Conservation (phyloP, 305 asterid genomes). For the Fraxinus latifolia region DNA sequence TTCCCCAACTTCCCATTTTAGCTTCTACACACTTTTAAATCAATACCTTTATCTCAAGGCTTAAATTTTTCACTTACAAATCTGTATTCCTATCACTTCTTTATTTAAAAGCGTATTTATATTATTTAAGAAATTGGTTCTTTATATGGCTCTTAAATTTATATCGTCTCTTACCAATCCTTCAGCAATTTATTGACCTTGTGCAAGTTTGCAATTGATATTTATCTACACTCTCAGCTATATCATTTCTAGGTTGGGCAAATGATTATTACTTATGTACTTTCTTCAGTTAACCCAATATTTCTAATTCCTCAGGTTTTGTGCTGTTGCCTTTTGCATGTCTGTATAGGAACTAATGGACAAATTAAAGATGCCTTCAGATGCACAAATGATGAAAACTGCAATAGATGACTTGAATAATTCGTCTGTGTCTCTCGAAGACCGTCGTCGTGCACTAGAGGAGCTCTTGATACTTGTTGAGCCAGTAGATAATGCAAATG, state of each 20-base stretch:
- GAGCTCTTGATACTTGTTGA: conserved; percentile 80
- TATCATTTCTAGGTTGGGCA: conserved; percentile 7
- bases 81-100: background rate
- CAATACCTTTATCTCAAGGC: background rate
- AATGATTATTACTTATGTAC: background rate
- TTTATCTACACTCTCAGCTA: background rate
- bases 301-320: conserved; percentile 7
- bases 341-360: conserved; percentile 62
- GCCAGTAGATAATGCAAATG: conserved; percentile 85
- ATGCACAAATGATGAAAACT: conserved; percentile 67
- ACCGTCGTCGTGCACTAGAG: conserved; percentile 61
- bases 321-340: conserved; percentile 19
- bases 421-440: conserved; percentile 51
- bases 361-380: conserved; percentile 70
- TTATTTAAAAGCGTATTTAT: conserved; percentile 4
- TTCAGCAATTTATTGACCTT: conserved; percentile 7
- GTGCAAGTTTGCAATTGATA: conserved; percentile 4
- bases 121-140: background rate
- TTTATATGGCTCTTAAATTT: background rate
- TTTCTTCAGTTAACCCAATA: background rate
- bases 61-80: background rate
- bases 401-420: conserved; percentile 74
- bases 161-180: background rate
- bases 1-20: background rate
- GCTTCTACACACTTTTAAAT: conserved; percentile 3